phyloP scores from a whole-genome alignment of 2,329 filamentous ascomycete genomes.

The Penicillium hesseltinei region DNA sequence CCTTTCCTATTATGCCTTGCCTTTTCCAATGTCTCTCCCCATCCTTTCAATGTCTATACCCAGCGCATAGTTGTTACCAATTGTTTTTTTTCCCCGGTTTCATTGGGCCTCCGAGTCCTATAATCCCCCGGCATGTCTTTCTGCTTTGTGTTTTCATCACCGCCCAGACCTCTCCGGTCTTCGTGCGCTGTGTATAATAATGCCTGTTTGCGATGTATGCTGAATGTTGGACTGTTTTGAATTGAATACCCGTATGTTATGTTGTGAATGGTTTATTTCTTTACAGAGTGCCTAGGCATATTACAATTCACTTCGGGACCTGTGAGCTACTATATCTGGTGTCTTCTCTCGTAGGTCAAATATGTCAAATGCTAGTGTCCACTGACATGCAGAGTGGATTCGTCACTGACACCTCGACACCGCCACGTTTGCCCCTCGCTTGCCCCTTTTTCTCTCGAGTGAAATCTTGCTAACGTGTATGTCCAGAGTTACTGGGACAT shows the following conservation, averaged over 20 bases:
- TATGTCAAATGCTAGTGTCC: not conserved
- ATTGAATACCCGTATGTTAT: slow-evolving; percentile 22
- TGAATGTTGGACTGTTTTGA: slow-evolving; percentile 7
- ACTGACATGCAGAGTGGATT: slow-evolving; percentile 5
- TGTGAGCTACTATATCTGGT: not conserved
- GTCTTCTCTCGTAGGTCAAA: not conserved
- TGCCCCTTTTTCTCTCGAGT: slow-evolving; percentile 2
- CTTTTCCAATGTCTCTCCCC: slow-evolving; percentile 6
- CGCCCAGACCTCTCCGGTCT: slow-evolving; percentile 13
- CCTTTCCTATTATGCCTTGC: slow-evolving; percentile 3
- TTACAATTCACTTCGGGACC: not conserved
- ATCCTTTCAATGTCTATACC: slow-evolving; percentile 25
- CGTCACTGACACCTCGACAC: slow-evolving; percentile 10
- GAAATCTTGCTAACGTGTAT: no score
- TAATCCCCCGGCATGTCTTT: slow-evolving; percentile 13
- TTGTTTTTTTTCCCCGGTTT: not conserved
- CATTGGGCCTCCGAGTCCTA: slow-evolving; percentile 11
- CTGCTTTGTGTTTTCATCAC: slow-evolving; percentile 11
- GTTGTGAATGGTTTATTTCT: not conserved
- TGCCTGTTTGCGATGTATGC: slow-evolving; percentile 11
- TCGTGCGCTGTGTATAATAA: slow-evolving; percentile 28
- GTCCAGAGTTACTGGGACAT: not conserved
- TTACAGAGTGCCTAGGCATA: slow-evolving; percentile 8
- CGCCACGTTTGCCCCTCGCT: slow-evolving; percentile 14
- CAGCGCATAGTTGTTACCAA: slow-evolving; percentile 19